These are phyloP conservation scores for Blepharisma undulans DNA, from an alignment of 169 alveolate species.

Conservation along the genomic window DNA sequence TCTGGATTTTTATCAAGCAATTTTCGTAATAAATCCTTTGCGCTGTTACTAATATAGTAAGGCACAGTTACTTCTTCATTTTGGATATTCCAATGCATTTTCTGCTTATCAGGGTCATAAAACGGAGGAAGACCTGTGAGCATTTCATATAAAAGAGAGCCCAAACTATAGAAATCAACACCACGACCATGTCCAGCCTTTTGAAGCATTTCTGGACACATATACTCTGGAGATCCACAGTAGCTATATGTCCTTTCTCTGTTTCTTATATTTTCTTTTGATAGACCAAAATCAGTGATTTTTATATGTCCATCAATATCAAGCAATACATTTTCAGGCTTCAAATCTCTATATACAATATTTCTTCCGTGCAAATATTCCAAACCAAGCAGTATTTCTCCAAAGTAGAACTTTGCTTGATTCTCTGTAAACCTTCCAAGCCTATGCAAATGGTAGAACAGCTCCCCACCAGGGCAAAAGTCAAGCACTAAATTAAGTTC, in stretches of 20 bases:
- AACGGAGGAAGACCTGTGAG: constrained; percentile 86
- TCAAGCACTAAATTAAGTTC: constrained; percentile 79
- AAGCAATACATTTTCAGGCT: constrained; percentile 79
- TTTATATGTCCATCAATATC: constrained; percentile 74
- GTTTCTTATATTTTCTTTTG: constrained; percentile 24
- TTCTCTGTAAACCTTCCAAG: constrained; percentile 56
- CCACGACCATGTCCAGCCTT: constrained; percentile 77
- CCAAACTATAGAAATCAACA: constrained; percentile 82
- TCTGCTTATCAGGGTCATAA: constrained; percentile 63
- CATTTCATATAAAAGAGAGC: constrained; percentile 82
- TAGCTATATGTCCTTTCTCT: constrained; percentile 42
- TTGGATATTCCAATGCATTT: constrained; percentile 46
- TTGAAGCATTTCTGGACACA: constrained; percentile 86
- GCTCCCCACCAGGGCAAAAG: constrained; percentile 75
- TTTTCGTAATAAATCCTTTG: neutral
- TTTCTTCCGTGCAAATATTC: constrained; percentile 64
- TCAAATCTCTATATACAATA: constrained; percentile 71
- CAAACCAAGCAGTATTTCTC: constrained; percentile 67
- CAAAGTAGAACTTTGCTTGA: constrained; percentile 64
- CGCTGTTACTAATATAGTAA: neutral
- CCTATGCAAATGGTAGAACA: constrained; percentile 68
- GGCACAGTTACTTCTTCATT: constrained; percentile 51
- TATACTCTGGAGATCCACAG: constrained; percentile 85
- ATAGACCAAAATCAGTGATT: constrained; percentile 75
- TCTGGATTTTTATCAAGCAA: constrained; percentile 54